A percentile compares a stretch with the other conserved stretches of the same genome.
Conservation (phyloP, 345 rosid genomes). For the Euphorbia peplus region DNA sequence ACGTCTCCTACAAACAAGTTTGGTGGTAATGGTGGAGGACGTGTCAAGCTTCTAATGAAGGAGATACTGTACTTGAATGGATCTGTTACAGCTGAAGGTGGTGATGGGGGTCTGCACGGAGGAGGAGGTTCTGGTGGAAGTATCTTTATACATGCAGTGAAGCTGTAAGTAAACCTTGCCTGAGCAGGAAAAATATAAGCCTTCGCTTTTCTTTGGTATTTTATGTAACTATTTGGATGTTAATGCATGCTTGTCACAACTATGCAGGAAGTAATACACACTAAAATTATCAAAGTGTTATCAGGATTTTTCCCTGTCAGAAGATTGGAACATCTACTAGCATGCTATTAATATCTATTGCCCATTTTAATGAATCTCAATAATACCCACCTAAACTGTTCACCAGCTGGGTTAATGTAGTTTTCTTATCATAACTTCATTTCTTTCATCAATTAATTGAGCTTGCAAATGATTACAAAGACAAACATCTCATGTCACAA, state of each 20-base stretch:
- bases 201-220: background rate
- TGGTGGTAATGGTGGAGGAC: constrained; percentile 94
- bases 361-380: background rate
- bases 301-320: background rate
- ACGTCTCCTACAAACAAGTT: constrained; percentile 36
- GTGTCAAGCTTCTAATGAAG: constrained; percentile 54
- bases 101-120: constrained; percentile 65
- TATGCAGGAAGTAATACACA: constrained; percentile 3
- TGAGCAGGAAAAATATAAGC: constrained; percentile 2
- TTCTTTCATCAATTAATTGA: background rate
- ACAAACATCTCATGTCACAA: background rate
- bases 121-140: constrained; percentile 99
- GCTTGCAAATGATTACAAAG: background rate
- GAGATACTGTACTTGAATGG: constrained; percentile 77
- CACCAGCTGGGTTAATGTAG: background rate
- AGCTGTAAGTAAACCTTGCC: constrained; percentile 59
- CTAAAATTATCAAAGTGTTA: background rate
- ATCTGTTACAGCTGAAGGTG: constrained; percentile 73
- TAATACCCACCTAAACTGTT: background rate
- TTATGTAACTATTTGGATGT: background rate
- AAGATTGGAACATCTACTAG: background rate
- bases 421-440: background rate
- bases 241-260: background rate
- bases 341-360: background rate
- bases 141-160: constrained; percentile 52